Base-by-base conservation (phyloP, 2,329 filamentous ascomycete genomes). In the Aspergillus fumigatiaffinis region DNA sequence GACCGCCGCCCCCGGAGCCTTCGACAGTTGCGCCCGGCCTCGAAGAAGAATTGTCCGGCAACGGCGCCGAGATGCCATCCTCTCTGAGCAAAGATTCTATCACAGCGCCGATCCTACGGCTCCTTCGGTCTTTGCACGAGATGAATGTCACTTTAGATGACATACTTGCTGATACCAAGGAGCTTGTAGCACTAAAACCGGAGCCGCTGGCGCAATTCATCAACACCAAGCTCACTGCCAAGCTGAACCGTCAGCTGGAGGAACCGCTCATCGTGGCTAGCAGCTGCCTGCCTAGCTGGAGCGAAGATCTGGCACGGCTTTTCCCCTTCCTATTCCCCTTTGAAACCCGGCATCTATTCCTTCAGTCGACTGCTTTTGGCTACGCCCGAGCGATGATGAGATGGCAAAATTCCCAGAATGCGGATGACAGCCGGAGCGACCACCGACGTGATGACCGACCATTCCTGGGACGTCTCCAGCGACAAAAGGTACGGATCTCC, bases 281-380 rank as follows among this genome's bases (percentile, higher is more conserved):
- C 77, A 96, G 93, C 69, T 99, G 94, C 71, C 81, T 99, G 41
- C 94, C 94, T 3, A 91, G 85, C 69, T 99, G 94, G 94, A 95
- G 91, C 60, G 93, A 97, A 75, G 94, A 99, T 70, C 78, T 99
- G 52, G 92, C 94, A 9, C 88, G 94, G 35, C 81, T 95, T 1
- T 99, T 97, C 71, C 93, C 94, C 0, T 99, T 99, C 82, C 79
- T 99, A 12, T 99, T 99, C 73, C 94, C 94, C 2, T 99, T 99
- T 68, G 94, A 99, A 79, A 97, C 94, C 1, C 87, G 94, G 12
- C 93, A 99, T 74, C 80, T 99, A 41, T 99, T 99, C 82, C 79
- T 99, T 35, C 94, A 97, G 75, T 99, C 93, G 2, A 99, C 95
- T 0, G 97, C 94, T 0, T 99, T 99, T 71, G 94, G 94, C 23